A percentile compares a stretch with the other conserved stretches of the same genome.
Evolutionary conservation across 2,329 filamentous ascomycete genomes (phyloP).

Genomic region (Arthrobotrys musiformis): DNA sequence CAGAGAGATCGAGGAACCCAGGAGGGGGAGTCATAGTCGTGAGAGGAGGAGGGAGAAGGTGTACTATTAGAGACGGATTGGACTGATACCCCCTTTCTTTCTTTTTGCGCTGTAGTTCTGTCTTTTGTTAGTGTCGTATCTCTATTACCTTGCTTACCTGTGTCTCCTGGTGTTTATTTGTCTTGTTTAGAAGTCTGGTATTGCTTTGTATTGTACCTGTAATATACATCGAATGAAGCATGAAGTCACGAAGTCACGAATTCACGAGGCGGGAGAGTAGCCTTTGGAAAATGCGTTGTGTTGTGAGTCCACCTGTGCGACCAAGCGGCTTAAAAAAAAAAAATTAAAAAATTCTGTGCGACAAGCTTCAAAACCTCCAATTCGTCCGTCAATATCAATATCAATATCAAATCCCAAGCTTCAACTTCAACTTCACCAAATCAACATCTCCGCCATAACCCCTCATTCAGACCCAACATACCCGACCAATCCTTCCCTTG

Average conservation of each 20-base stretch:
- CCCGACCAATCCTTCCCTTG: background rate
- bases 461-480: no score
- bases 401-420: background rate
- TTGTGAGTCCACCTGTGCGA: conserved; percentile 41
- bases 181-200: no score
- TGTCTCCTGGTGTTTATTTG: no score
- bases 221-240: no score
- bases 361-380: conserved; percentile 16
- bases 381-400: conserved; percentile 4
- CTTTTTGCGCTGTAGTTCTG: background rate
- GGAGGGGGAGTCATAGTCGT: conserved; percentile 1
- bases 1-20: conserved; percentile 6
- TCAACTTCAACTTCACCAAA: conserved; percentile 3
- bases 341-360: conserved; percentile 45
- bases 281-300: conserved; percentile 20
- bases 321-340: no score
- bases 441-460: background rate
- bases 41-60: conserved; percentile 13
- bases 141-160: no score
- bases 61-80: conserved; percentile 21
- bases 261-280: background rate
- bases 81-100: background rate
- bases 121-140: background rate
- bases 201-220: no score
- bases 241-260: background rate